phyloP scores from a whole-genome alignment of 2,329 filamentous ascomycete genomes.

The Hortaea werneckii region DNA sequence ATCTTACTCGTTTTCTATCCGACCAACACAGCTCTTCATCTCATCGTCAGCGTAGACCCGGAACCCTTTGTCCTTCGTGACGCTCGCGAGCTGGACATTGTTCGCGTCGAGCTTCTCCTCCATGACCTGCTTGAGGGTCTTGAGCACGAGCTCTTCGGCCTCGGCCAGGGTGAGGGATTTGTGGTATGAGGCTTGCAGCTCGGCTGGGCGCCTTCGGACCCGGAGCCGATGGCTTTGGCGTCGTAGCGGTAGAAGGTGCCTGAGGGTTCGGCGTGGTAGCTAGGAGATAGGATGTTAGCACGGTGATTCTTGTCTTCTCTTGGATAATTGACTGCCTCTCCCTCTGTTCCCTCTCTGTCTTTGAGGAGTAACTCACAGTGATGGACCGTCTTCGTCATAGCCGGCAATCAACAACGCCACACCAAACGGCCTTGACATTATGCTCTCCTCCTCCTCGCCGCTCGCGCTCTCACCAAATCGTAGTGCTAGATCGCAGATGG shows the following conservation, averaged over 20 bases:
- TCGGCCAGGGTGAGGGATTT: conserved; percentile 89
- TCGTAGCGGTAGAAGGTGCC: conserved; percentile 99
- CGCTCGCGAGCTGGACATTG: conserved; percentile 96
- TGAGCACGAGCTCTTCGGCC: conserved; percentile 88
- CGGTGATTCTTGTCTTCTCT: too few relatives aligned
- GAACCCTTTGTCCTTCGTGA: conserved; percentile 96
- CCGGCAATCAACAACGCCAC: conserved; percentile 94
- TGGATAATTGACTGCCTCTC: too few relatives aligned
- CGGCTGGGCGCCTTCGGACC: conserved; percentile 95
- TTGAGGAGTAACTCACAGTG: conserved; percentile 54
- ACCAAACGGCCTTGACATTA: conserved; percentile 96
- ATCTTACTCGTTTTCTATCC: conserved; percentile 46
- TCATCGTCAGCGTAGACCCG: conserved; percentile 97
- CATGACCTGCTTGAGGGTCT: conserved; percentile 99
- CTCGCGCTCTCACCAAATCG: conserved; percentile 96
- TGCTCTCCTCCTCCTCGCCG: conserved; percentile 64
- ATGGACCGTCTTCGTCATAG: conserved; percentile 92
- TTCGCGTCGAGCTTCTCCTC: conserved; percentile 98
- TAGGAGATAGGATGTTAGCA: conserved; percentile 20
- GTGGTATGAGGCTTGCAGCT: conserved; percentile 98
- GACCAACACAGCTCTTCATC: conserved; percentile 86
- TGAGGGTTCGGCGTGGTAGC: conserved; percentile 93
- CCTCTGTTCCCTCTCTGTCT: too few relatives aligned
- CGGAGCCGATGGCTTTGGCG: conserved; percentile 95
- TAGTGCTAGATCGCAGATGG: conserved; percentile 93